phyloP scores from a whole-genome alignment of 2,329 filamentous ascomycete genomes.

The Fusarium humuli region DNA sequence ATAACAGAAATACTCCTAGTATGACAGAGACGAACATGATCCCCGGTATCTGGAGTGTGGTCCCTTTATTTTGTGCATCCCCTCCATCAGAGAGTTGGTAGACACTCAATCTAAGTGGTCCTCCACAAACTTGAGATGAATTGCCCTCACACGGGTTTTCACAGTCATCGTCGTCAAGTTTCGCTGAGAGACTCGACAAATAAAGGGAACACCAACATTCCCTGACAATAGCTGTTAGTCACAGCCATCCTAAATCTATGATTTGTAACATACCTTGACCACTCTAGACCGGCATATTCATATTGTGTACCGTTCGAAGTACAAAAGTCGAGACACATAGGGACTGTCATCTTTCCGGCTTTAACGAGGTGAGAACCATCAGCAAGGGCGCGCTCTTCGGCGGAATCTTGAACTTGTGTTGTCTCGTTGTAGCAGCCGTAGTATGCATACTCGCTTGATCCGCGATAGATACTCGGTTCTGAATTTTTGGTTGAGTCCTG shows the following conservation, averaged over 20 bases:
- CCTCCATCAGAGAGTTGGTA: constrained; percentile 50
- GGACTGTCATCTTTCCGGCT: constrained; percentile 63
- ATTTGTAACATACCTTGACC: constrained; percentile 54
- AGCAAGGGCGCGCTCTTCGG: constrained; percentile 59
- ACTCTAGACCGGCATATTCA: constrained; percentile 67
- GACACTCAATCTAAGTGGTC: constrained; percentile 61
- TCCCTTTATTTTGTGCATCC: constrained; percentile 9
- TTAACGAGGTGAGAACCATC: constrained; percentile 56
- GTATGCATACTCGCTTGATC: constrained; percentile 59
- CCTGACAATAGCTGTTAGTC: constrained; percentile 47
- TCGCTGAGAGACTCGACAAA: constrained; percentile 60
- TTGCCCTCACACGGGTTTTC: constrained; percentile 66
- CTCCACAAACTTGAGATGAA: constrained; percentile 64
- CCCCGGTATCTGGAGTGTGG: not conserved
- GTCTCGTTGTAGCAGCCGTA: constrained; percentile 71
- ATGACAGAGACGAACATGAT: constrained; percentile 7
- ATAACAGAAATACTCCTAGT: not conserved
- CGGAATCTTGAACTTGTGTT: constrained; percentile 56
- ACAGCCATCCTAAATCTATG: not conserved
- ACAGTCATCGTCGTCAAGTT: constrained; percentile 62
- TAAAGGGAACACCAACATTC: constrained; percentile 71
- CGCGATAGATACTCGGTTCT: constrained; percentile 50
- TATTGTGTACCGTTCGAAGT: constrained; percentile 53
- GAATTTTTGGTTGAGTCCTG: constrained; percentile 28
- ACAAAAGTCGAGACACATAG: constrained; percentile 65